Conservation (phyloP, 2,329 filamentous ascomycete genomes). For the Fusarium oligoseptatum region DNA sequence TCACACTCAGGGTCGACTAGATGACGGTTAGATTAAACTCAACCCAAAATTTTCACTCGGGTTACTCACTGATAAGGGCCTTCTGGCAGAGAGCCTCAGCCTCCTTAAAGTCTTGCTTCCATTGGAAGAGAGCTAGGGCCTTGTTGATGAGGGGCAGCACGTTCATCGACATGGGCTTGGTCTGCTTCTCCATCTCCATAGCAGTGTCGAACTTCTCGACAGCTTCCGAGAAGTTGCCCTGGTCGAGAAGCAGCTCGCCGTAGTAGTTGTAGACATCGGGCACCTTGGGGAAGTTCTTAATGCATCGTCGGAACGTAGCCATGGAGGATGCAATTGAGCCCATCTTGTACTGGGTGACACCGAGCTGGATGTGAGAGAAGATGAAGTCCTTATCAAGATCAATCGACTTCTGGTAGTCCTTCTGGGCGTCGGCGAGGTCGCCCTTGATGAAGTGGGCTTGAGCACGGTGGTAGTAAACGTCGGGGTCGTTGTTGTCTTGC, state of each 20-base stretch:
- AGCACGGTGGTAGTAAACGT: conserved; percentile 99
- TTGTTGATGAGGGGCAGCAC: conserved; percentile 99
- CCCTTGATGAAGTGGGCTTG: conserved; percentile 98
- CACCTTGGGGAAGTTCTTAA: conserved; percentile 98
- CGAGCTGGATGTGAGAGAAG: conserved; percentile 99
- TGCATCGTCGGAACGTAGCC: conserved; percentile 96
- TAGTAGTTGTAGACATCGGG: conserved; percentile 99
- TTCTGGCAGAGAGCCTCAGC: conserved; percentile 98
- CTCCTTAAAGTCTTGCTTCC: conserved; percentile 96
- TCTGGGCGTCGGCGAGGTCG: conserved; percentile 92
- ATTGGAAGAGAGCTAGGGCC: conserved; percentile 95
- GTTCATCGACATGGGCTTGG: conserved; percentile 95
- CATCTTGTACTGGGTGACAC: conserved; percentile 99
- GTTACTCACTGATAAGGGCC: conserved; percentile 88
- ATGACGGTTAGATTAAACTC: conserved; percentile 50
- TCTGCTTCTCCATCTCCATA: conserved; percentile 98
- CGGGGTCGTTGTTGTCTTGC: conserved; percentile 89
- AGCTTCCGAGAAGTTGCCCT: conserved; percentile 94
- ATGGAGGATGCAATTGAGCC: conserved; percentile 97
- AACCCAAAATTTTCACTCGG: conserved; percentile 12
- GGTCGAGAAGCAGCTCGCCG: conserved; percentile 94
- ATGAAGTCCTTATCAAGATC: conserved; percentile 97
- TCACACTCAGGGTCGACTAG: conserved; percentile 97
- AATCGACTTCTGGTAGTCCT: conserved; percentile 99
- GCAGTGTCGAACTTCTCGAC: conserved; percentile 98